These are phyloP conservation scores for Clarireedia hainanense DNA, from an alignment of 2,329 filamentous ascomycete species.

Conservation along the genomic window DNA sequence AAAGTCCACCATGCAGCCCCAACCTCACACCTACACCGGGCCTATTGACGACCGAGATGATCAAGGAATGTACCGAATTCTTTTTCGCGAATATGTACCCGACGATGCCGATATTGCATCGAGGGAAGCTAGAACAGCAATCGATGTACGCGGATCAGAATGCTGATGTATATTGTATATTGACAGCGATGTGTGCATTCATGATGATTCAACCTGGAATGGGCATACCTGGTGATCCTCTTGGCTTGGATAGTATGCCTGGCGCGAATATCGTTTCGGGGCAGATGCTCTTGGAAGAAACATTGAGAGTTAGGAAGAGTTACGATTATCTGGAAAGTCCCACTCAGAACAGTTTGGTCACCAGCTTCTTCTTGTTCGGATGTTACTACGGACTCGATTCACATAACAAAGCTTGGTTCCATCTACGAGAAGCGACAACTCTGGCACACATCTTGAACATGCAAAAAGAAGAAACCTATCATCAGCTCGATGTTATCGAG, in stretches of 20 bases:
- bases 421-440: constrained; percentile 69
- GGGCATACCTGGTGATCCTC: constrained; percentile 50
- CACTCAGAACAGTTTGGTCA: constrained; percentile 52
- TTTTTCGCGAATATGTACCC: constrained; percentile 62
- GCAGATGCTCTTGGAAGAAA: constrained; percentile 60
- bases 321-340: constrained; percentile 52
- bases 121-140: constrained; percentile 49
- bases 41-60: constrained; percentile 52
- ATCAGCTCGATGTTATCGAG: constrained; percentile 50
- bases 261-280: constrained; percentile 53
- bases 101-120: constrained; percentile 55
- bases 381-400: constrained; percentile 64
- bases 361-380: constrained; percentile 73
- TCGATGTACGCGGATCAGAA: constrained; percentile 53
- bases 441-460: constrained; percentile 54
- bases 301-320: constrained; percentile 54
- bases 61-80: constrained; percentile 59
- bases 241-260: constrained; percentile 47
- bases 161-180: constrained; percentile 54
- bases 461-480: constrained; percentile 56
- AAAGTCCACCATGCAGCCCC: constrained; percentile 39
- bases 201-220: constrained; percentile 64
- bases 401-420: constrained; percentile 72
- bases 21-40: constrained; percentile 48
- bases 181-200: constrained; percentile 58